Conservation (phyloP, 805 yeast genomes). For the Nakazawaea peltata region DNA sequence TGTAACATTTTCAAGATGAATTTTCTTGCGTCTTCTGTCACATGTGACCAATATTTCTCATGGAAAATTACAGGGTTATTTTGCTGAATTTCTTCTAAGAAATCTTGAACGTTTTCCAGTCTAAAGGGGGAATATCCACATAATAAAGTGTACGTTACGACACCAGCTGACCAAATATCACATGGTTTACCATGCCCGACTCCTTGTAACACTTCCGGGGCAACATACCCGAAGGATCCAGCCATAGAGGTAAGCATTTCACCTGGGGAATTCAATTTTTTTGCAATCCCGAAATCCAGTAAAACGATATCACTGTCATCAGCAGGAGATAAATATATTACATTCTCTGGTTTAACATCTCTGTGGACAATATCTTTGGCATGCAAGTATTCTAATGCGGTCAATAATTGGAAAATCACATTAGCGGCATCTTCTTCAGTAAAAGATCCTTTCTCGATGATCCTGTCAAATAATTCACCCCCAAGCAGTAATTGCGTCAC, state of each 20-base stretch:
- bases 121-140: slow-evolving; percentile 92
- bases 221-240: slow-evolving; percentile 84
- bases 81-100: slow-evolving; percentile 69
- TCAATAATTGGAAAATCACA: slow-evolving; percentile 64
- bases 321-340: slow-evolving; percentile 59
- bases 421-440: slow-evolving; percentile 83
- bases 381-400: slow-evolving; percentile 78
- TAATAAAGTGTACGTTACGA: slow-evolving; percentile 79
- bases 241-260: slow-evolving; percentile 67
- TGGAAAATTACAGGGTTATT: slow-evolving; percentile 79
- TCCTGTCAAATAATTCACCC: slow-evolving; percentile 89
- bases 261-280: slow-evolving; percentile 50
- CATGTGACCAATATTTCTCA: slow-evolving; percentile 76
- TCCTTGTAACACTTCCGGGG: slow-evolving; percentile 83
- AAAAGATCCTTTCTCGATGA: slow-evolving; percentile 71
- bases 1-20: slow-evolving; percentile 69
- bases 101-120: slow-evolving; percentile 75
- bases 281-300: slow-evolving; percentile 96
- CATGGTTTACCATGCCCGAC: slow-evolving; percentile 92
- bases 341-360: slow-evolving; percentile 91
- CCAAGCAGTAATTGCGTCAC: slow-evolving; percentile 95
- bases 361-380: slow-evolving; percentile 77
- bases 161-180: slow-evolving; percentile 95
- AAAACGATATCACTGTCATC: slow-evolving; percentile 68
- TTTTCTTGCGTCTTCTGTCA: slow-evolving; percentile 72